A percentile compares a stretch with the other conserved stretches of the same genome.
These are phyloP conservation scores for Przewalskia tangutica DNA, from an alignment of 257 asterid species.

Conservation along the genomic window DNA sequence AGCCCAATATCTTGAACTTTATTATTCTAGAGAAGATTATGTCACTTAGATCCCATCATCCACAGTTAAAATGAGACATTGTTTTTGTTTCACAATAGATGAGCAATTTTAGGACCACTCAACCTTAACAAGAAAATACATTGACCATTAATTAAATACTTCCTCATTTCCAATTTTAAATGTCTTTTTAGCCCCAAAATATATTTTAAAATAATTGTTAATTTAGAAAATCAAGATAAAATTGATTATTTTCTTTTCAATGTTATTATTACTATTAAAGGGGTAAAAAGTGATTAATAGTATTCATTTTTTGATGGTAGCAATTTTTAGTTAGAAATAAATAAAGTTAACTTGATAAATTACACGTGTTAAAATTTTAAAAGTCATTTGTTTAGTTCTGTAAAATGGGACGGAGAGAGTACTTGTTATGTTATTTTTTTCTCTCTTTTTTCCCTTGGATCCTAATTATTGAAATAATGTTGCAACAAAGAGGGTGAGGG, in stretches of 20 bases:
- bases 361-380: too few species aligned
- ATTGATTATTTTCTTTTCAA: too few species aligned
- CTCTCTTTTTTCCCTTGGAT: background rate
- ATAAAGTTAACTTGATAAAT: too few species aligned
- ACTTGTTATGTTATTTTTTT: background rate
- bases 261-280: too few species aligned
- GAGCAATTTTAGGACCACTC: background rate
- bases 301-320: background rate
- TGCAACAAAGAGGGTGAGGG: background rate
- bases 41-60: slow-evolving; percentile 23
- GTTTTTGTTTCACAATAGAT: background rate
- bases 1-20: background rate
- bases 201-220: too few species aligned
- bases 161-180: background rate
- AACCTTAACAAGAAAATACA: background rate
- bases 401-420: too few species aligned
- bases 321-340: background rate
- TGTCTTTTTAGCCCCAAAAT: background rate
- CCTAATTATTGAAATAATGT: background rate
- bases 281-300: too few species aligned
- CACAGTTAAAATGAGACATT: background rate
- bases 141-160: background rate
- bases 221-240: too few species aligned
- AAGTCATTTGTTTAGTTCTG: too few species aligned
- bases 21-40: background rate